Evolutionary conservation across 2,329 filamentous ascomycete genomes (phyloP), one percentile per base, ranked within the genome.

Genomic region (Colletotrichum limetticola): DNA sequence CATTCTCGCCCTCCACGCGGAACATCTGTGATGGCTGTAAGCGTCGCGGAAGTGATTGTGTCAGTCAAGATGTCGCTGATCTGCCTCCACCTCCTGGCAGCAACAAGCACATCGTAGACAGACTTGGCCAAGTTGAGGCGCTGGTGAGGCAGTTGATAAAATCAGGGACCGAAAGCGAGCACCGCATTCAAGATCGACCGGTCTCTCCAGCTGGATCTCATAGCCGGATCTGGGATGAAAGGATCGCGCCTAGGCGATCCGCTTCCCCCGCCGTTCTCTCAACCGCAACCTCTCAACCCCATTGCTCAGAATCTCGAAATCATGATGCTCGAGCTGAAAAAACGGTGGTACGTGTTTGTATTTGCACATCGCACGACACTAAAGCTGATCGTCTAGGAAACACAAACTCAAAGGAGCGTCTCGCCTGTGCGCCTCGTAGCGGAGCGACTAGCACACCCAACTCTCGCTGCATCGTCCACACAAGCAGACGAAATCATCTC

Each of bases 61-160:
- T 88, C 58, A 83, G 85, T 67, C 88, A 90, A 72, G 70, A 70
- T 22, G 16, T 26, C 8, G 49, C 66, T 1, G 86, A 88, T 62
- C 82, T 83, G 22, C 80, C 82, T 1, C 69, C 69, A 6, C 69
- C 69, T 26, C 37, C 65, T 11, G 69, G 65, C 24, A 53, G 57
- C 24, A 68, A 63, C 14, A 68, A 68, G 28, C 82, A 86, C 19
- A 76, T 80, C 12, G 68, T 62, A 2, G 79, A 83, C 52, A 78
- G 81, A n/a, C 70, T 83, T 12, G 76, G 77, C 2, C 79, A 82
- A 5, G 78, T 85, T 26, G 84, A 86, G 59, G 78, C 78, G 0
- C 62, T 84, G 6, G 76, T 84, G 3, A 79, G 79, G 3, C 76
- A 80, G 37, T 59, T 84, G 11, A 72, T 71, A 11, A 68, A 55